Percentiles rank a stretch among this genome's conserved stretches.
phyloP scores from a whole-genome alignment of 2,329 filamentous ascomycete genomes.

The Pestalotiopsis sp. region DNA sequence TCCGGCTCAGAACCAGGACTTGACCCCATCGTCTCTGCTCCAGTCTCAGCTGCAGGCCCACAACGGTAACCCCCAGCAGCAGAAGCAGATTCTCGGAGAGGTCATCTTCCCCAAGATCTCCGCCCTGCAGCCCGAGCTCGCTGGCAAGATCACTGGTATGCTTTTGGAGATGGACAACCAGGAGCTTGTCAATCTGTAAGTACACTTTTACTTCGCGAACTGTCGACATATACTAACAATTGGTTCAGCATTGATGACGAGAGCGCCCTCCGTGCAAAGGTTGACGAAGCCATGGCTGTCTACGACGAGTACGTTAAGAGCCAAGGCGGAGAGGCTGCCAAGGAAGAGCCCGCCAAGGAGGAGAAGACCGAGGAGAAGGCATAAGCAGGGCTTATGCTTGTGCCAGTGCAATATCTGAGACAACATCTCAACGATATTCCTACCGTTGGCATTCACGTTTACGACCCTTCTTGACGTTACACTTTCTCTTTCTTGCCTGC shows the following conservation, averaged over 20 bases:
- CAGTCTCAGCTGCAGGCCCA: constrained; percentile 59
- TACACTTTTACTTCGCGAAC: constrained; percentile 28
- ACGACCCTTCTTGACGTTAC: constrained; percentile 16
- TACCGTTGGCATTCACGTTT: constrained; percentile 14
- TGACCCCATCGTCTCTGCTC: constrained; percentile 45
- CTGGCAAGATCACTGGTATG: constrained; percentile 99
- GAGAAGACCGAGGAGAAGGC: constrained; percentile 54
- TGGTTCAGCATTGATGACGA: constrained; percentile 81
- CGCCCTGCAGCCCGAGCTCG: constrained; percentile 88
- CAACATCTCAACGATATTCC: not conserved
- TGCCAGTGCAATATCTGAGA: not conserved
- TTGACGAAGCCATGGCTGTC: constrained; percentile 93
- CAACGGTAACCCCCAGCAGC: constrained; percentile 63
- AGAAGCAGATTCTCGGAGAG: constrained; percentile 99
- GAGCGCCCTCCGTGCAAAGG: constrained; percentile 85
- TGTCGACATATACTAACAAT: constrained; percentile 15
- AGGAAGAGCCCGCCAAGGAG: constrained; percentile 46
- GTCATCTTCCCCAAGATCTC: constrained; percentile 98
- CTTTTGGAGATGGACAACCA: constrained; percentile 98
- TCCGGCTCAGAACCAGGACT: constrained; percentile 33
- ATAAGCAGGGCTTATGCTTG: constrained; percentile 32
- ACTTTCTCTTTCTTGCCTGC: constrained; percentile 4
- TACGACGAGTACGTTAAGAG: constrained; percentile 99
- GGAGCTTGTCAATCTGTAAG: constrained; percentile 94
- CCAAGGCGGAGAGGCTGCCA: constrained; percentile 46